Evolutionary conservation across 2,329 filamentous ascomycete species (phyloP).

Genomic region (Neofusicoccum laricinum): DNA sequence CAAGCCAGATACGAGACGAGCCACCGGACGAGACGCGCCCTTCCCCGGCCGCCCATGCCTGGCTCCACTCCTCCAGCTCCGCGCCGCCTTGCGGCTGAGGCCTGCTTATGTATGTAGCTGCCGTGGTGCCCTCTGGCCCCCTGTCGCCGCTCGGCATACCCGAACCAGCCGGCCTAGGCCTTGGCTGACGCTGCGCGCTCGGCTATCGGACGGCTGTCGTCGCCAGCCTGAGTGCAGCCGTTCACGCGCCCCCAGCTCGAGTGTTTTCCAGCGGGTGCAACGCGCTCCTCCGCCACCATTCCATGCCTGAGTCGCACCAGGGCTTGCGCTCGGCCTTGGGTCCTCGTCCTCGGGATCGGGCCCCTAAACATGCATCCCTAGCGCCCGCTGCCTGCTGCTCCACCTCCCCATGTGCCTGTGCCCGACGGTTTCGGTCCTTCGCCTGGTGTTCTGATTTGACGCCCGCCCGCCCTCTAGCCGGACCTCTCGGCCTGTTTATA

Average conservation of each 20-base stretch:
- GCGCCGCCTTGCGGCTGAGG: neutral
- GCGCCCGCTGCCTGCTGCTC: neutral
- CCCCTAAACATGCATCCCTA: neutral
- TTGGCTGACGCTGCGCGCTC: conserved; percentile 11
- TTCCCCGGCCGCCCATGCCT: neutral
- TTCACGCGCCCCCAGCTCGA: neutral
- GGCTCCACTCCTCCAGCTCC: neutral
- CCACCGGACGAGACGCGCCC: neutral
- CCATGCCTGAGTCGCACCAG: too few relatives aligned
- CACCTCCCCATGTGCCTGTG: neutral
- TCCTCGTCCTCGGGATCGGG: too few relatives aligned
- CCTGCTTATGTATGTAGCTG: neutral
- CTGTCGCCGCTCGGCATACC: conserved; percentile 9
- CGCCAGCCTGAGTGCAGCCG: neutral
- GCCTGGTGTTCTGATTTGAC: neutral
- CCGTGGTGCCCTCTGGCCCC: neutral
- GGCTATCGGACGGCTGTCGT: neutral
- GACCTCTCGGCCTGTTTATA: neutral
- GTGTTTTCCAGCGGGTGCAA: neutral
- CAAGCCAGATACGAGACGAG: neutral
- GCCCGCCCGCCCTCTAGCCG: neutral
- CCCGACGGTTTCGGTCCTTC: neutral
- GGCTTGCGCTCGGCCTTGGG: too few relatives aligned
- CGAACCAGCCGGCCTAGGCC: neutral
- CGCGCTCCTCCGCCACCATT: too few relatives aligned